Evolutionary conservation across 1,284 basidiomycete genomes (phyloP), one percentile per base, ranked within the genome.

Genomic region (Clitocybe nebularis): DNA sequence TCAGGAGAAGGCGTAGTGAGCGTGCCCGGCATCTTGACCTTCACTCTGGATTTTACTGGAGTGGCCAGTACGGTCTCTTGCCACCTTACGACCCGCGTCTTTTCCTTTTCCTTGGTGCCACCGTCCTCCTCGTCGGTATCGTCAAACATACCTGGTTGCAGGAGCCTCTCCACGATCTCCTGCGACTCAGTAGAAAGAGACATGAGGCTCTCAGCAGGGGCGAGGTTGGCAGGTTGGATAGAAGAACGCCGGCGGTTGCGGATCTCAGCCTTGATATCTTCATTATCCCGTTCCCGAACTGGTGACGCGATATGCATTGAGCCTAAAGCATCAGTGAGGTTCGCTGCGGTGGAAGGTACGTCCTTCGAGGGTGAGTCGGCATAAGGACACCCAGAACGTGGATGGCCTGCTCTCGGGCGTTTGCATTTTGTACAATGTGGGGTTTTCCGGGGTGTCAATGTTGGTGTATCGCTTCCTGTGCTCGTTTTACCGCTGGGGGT

Each of bases 371-470:
- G 54, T 3, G 64, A 60, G 16, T 65, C 58, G 5, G 51, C 58
- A 44, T 62, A 71, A 0, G 75, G 75, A 53, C 79, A 81, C 3
- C 78, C 77, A 0, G 73, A 72, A 24, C 76, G 71, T 9, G 77
- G 77, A 49, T 81, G 79, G 0, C 78, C 78, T 25, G 63, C 66
- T 41, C 69, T 66, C 0, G 75, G 75, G 13, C 69, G 69, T 43
- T 68, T 65, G 57, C 79, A 81, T 49, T 72, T 71, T 29, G 63
- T 68, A 57, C 79, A 81, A 39, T 62, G 67, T 32, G 69, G 76
- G 2, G 54, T 51, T 40, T 75, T 75, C 20, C 75, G 65, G 13
- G 66, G 59, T n/a, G 68, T 63, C 7, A 60, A 59, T 8, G 46
- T 55, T 2, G 38, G 24, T 6, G 36, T 25, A 19, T 44, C 35